Base-by-base conservation (phyloP, 768 basidiomycete genomes). In the Lanmaoa pseudosensibilis region DNA sequence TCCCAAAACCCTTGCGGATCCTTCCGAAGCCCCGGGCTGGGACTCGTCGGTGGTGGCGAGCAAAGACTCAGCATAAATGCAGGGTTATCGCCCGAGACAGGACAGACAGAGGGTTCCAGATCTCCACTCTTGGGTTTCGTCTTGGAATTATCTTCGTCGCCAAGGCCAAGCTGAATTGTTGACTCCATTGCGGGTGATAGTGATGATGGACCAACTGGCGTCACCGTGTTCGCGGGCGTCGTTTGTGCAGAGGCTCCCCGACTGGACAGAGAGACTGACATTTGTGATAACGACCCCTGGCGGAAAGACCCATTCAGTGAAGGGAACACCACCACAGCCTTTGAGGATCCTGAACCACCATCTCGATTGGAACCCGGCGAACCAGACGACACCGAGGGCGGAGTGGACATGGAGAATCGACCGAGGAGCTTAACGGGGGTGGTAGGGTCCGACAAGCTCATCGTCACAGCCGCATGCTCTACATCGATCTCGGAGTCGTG, bases 1-100 rank as follows among this genome's bases (percentile, higher is more conserved):
- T 64, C 66, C 68, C 68, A 70, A 40, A 70, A 70, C 27, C 69
- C 68, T 5, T 68, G 69, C 21, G 64, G 48, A 58, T 69, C 60
- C 43, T 59, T 68, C n/a, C 59, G 57, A 23, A 69, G 48, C 11
- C 50, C 64, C 16, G 50, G 33, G 11, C 50, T 45, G 13, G 48
- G 52, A 54, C 54, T 57, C 37, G 49, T 56, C 10, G 46, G 46
- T 13, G 56, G 54, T 7, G 61, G 55, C 23, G 64, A 63, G 21
- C 25, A 54, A 7, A 54, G 55, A 54, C 51, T 59, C 21, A 32
- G 54, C 52, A 5, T 55, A 21, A 54, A 27, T 21, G 56, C 50
- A 34, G 53, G 43, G 4, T 37, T 40, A 19, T 60, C 56, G 13
- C 40, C 46, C 27, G 51, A 51, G 38, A 15, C n/a, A 30, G 52